Evolutionary conservation across 176 grass and related monocot species (phyloP), one percentile per base, ranked within the genome.

Genomic region (Calamus simplicifolius): DNA sequence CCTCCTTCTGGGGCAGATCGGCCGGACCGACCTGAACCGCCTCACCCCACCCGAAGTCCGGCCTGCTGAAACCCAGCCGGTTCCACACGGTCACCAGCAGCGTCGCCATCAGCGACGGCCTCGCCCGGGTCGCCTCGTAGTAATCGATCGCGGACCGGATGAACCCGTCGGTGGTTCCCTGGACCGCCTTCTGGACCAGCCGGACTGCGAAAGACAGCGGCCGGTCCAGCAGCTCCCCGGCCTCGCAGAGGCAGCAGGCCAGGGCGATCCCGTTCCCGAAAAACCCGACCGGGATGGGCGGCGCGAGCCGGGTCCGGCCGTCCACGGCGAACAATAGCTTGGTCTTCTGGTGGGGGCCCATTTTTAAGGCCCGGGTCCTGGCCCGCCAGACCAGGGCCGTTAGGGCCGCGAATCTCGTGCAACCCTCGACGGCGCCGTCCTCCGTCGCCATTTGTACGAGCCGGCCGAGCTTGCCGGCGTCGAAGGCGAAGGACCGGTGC

Each of bases 311-410:
- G 27, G 14, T 57, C 8, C 78, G 70, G 3, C 35, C 66, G 23
- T 87, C 79, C 3, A 87, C 64, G 26, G 84, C 61, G 49, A 87
- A 87, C 53, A 87, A 54, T 7, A 87, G 66, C 66, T 79, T 88
- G 14, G 75, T 82, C 52, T 56, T 66, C 67, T 83, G 80, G 51
- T 69, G 57, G 3, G 72, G 62, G 13, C 6, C 38, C 71, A 76
- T 83, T 19, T 78, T 64, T 12, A 80, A 52, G 27, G 75, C 75
- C 18, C 61, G 38, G 6, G 75, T 68, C 30, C 62, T 74, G 35
- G 71, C 58, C 2, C 63, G 26, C 79, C 75, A 83, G 18, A 88
- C 56, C 48, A 88, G 75, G 18, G 75, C 80, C 23, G 80, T 73
- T 18, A 88, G 75, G 4, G 80, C 85, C 6, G 65, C 70, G 66